phyloP scores from a whole-genome alignment of 306 rosid genomes.

The Senna siamea region DNA sequence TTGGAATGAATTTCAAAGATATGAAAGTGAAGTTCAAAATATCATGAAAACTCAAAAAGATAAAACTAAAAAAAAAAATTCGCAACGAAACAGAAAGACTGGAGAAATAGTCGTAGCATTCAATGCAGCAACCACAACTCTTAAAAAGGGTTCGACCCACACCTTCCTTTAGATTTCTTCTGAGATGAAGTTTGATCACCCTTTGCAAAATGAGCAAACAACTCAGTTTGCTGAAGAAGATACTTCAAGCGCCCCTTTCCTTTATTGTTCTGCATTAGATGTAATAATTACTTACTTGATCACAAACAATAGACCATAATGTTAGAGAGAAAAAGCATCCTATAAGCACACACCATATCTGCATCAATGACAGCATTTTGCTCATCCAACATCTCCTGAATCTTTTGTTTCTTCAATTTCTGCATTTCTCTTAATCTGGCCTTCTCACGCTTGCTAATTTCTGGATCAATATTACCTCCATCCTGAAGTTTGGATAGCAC shows the following conservation, averaged over 20 bases:
- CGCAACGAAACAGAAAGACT: not conserved
- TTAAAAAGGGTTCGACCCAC: conserved; percentile 12
- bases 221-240: conserved; percentile 95
- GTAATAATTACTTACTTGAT: not conserved
- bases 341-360: conserved; percentile 69
- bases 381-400: conserved; percentile 83
- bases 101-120: not conserved
- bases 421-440: conserved; percentile 85
- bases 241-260: conserved; percentile 94
- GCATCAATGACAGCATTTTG: conserved; percentile 94
- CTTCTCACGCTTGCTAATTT: conserved; percentile 82
- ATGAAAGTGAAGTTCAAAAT: not conserved
- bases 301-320: not conserved
- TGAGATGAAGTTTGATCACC: conserved; percentile 75
- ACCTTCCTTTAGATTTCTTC: conserved; percentile 88
- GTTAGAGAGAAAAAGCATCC: not conserved
- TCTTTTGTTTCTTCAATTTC: conserved; percentile 73
- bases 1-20: conserved; percentile 13
- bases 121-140: conserved; percentile 11
- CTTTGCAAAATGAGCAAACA: conserved; percentile 97
- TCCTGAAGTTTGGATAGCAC: conserved; percentile 44
- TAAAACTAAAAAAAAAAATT: not conserved
- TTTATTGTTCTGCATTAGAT: conserved; percentile 65
- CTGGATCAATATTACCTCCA: conserved; percentile 48
- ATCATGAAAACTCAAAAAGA: not conserved